Conservation (phyloP, 148 eudicot species). For the Rhododendron molle region DNA sequence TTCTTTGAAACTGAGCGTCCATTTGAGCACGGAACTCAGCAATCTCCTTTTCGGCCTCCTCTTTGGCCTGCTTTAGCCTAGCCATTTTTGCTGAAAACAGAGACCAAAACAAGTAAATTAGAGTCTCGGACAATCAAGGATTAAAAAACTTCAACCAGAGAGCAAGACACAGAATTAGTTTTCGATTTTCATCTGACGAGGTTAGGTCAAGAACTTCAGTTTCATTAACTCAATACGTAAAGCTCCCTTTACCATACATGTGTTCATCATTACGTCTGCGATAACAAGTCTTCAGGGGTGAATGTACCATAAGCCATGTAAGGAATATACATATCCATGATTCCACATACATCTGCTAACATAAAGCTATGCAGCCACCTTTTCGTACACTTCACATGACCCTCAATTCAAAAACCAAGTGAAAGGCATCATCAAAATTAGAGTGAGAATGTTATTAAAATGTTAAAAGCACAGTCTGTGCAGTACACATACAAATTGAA, state of each 20-base stretch:
- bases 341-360: neutral
- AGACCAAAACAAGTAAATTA: neutral
- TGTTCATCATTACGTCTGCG: neutral
- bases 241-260: neutral
- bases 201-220: constrained; percentile 1
- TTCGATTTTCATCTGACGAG: neutral
- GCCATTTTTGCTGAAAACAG: constrained; percentile 61
- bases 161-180: neutral
- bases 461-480: neutral
- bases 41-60: constrained; percentile 87
- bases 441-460: neutral
- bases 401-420: neutral
- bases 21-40: constrained; percentile 82
- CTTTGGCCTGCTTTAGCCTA: constrained; percentile 83
- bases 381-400: neutral
- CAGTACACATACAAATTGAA: neutral
- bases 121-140: neutral
- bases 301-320: neutral
- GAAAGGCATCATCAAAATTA: neutral
- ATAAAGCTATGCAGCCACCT: neutral
- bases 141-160: neutral
- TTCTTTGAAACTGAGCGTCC: constrained; percentile 74
- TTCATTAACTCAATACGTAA: neutral
- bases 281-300: constrained; percentile 4
- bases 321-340: neutral